Conservation (phyloP, 2,329 filamentous ascomycete species). For the Xylariaceae sp. region DNA sequence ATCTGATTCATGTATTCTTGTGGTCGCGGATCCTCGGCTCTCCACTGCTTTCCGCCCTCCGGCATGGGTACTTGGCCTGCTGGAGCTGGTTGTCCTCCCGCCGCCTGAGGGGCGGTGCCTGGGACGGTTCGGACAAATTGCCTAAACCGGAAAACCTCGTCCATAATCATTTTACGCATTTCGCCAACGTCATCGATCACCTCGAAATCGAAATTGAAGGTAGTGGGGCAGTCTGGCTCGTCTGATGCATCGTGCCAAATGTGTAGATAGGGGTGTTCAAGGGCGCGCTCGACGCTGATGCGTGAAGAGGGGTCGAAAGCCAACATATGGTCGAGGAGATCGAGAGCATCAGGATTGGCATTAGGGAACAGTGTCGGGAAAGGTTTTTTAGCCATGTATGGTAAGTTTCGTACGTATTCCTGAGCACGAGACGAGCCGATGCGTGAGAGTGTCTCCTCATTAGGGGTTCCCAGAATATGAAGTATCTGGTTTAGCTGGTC, state of each 20-base stretch:
- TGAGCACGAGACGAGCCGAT: conserved; percentile 96
- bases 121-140: conserved; percentile 61
- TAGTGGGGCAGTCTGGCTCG: conserved; percentile 89
- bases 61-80: conserved; percentile 60
- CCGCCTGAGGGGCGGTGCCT: conserved; percentile 41
- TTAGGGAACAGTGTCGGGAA: conserved; percentile 90
- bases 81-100: conserved; percentile 45
- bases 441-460: conserved; percentile 89
- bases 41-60: conserved; percentile 58
- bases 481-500: conserved; percentile 99
- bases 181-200: conserved; percentile 93
- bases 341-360: conserved; percentile 93
- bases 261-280: conserved; percentile 94
- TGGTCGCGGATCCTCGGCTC: conserved; percentile 63
- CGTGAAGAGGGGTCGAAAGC: conserved; percentile 94
- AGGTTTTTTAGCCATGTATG: conserved; percentile 90
- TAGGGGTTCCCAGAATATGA: conserved; percentile 95
- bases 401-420: conserved; percentile 97
- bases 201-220: conserved; percentile 98
- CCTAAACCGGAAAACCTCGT: conserved; percentile 91
- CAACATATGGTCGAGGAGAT: conserved; percentile 95
- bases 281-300: conserved; percentile 91
- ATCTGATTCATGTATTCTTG: conserved; percentile 60
- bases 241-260: conserved; percentile 99
- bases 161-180: conserved; percentile 96